These are phyloP conservation scores for Dentipellis fragilis DNA, from an alignment of 768 basidiomycete genomes.

Conservation along the genomic window DNA sequence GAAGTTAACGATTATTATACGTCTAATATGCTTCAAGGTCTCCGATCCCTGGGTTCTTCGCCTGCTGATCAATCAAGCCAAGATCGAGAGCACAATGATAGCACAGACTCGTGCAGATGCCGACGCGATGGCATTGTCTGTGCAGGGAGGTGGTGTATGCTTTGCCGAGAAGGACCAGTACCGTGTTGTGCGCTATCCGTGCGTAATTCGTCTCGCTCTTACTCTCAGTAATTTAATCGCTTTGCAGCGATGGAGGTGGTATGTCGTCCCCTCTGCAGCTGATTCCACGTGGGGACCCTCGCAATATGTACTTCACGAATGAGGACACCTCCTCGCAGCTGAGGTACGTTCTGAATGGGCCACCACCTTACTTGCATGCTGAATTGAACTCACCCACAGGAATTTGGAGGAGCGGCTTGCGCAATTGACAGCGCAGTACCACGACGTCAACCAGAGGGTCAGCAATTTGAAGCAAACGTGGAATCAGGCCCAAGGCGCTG, in stretches of 20 bases:
- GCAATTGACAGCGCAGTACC: conserved; percentile 29
- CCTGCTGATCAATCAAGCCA: conserved; percentile 64
- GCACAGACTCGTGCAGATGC: conserved; percentile 55
- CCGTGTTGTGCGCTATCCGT: conserved; percentile 57
- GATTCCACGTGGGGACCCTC: conserved; percentile 23
- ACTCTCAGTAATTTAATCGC: neutral
- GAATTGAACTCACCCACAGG: conserved; percentile 21
- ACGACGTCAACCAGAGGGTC: conserved; percentile 18
- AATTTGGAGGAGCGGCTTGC: conserved; percentile 32
- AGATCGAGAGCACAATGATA: conserved; percentile 67
- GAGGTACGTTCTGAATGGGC: conserved; percentile 2
- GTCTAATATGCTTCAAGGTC: conserved; percentile 38
- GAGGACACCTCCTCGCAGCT: conserved; percentile 9
- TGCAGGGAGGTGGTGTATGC: conserved; percentile 40
- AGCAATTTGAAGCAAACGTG: conserved; percentile 21
- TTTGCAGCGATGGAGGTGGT: conserved; percentile 57
- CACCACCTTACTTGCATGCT: neutral
- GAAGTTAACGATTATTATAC: neutral
- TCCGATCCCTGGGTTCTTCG: conserved; percentile 66
- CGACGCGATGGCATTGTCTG: conserved; percentile 35
- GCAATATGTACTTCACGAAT: conserved; percentile 10
- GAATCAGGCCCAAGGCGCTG: conserved; percentile 19
- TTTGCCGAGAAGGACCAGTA: conserved; percentile 53
- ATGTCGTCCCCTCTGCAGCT: conserved; percentile 31
- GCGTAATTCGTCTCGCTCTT: conserved; percentile 18